Evolutionary conservation across 176 grass and related monocot species (phyloP).

Genomic region (Ensete glaucum): DNA sequence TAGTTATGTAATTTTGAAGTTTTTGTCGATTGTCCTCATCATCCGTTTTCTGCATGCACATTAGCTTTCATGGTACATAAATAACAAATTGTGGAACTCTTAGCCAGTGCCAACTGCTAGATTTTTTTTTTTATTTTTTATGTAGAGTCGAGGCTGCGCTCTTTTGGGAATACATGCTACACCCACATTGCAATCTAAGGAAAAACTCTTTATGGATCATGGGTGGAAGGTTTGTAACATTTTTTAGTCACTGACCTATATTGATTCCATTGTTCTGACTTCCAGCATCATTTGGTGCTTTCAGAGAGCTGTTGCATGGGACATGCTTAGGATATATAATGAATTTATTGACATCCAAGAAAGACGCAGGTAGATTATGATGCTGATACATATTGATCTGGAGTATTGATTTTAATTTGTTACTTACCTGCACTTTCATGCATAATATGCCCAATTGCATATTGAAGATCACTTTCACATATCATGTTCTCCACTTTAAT

Average conservation of each 20-base stretch:
- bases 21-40: no score
- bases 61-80: no score
- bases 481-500: not conserved
- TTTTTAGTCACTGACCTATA: conserved; percentile 3
- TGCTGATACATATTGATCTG: not conserved
- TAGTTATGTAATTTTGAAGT: no score
- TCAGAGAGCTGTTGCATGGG: conserved; percentile 72
- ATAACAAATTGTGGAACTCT: not conserved
- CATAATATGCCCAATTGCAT: not conserved
- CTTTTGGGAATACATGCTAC: conserved; percentile 91
- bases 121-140: not conserved
- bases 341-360: conserved; percentile 80
- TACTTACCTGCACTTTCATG: not conserved
- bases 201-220: conserved; percentile 74
- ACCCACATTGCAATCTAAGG: conserved; percentile 67
- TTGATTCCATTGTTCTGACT: not conserved
- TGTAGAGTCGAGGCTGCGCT: conserved; percentile 90
- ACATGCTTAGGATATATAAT: conserved; percentile 94
- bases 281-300: conserved; percentile 16
- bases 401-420: not conserved
- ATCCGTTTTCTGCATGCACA: no score
- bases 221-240: conserved; percentile 61
- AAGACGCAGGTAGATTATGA: conserved; percentile 53
- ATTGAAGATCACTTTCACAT: not conserved
- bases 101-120: not conserved